These are phyloP conservation scores for Solanum clarkiae DNA, from an alignment of 257 asterid species.

Conservation along the genomic window DNA sequence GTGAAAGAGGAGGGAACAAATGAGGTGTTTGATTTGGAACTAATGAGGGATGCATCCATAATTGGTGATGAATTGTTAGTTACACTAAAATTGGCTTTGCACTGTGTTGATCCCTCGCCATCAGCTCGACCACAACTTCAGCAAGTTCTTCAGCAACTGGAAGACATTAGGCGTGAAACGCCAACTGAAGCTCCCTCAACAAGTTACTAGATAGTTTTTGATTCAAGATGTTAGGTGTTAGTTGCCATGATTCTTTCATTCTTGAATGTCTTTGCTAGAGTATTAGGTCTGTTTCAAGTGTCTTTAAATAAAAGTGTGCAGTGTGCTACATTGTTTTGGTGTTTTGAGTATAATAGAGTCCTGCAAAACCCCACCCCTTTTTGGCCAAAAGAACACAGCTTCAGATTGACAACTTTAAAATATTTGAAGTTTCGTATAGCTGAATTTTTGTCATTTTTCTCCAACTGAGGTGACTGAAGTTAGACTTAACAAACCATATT, in stretches of 20 bases:
- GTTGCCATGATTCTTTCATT: constrained; percentile 56
- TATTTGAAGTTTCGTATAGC: too few species aligned
- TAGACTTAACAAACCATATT: background rate
- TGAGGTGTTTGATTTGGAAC: constrained; percentile 80
- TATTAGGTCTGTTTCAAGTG: background rate
- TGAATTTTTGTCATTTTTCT: background rate
- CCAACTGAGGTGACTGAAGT: too few species aligned
- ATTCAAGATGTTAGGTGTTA: background rate
- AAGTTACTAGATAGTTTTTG: constrained; percentile 7
- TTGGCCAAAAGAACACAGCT: background rate
- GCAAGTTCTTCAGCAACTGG: constrained; percentile 65
- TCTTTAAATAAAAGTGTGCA: background rate
- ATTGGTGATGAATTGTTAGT: constrained; percentile 81
- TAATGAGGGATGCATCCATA: constrained; percentile 74
- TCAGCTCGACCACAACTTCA: constrained; percentile 70
- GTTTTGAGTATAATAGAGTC: background rate
- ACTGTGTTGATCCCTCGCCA: constrained; percentile 82
- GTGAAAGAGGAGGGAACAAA: constrained; percentile 97
- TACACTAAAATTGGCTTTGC: constrained; percentile 75
- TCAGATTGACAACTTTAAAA: background rate
- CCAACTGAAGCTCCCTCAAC: constrained; percentile 6
- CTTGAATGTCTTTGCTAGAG: constrained; percentile 21
- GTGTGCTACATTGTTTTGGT: background rate
- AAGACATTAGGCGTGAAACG: constrained; percentile 65
- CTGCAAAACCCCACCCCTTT: background rate